Evolutionary conservation across 768 basidiomycete genomes (phyloP), one percentile per base, ranked within the genome.

Genomic region (Phlebiopsis gigantea): DNA sequence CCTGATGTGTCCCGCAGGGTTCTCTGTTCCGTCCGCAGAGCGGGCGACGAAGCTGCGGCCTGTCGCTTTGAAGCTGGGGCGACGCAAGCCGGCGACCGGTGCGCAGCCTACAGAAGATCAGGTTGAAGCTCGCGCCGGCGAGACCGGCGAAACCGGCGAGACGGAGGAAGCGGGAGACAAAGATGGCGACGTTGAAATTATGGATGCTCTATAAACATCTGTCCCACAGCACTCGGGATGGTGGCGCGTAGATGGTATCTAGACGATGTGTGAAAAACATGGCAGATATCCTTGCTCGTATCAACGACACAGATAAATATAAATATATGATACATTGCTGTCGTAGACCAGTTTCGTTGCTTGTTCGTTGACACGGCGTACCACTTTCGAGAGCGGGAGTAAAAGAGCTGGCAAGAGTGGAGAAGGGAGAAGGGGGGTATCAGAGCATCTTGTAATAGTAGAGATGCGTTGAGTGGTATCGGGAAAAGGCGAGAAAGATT

Each of bases 11-110:
- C 43, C 66, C 2, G 69, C 69, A 24, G 75, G 74, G 10, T 78
- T 77, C 62, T 61, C 73, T 47, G 72, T 76, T 17, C 79, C 79
- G 5, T 76, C 75, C 31, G 66, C 63, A 41, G 68, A 74, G 57
- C 72, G 74, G 29, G 66, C 66, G 0, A 71, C 72, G 48, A 77
- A 77, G 63, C 67, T 81, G 65, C 70, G 68, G 17, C 67, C 63
- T 51, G 68, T 64, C 21, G 63, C 63, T 7, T 57, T 77, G 29
- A 34, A 51, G 30, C 50, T 51, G 10, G 29, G 50, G 5, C 6
- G 17, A 17, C 50, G n/a, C 8, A 14, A 34, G 4, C 4, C 34
- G 8, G 17, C 34, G 8, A 9, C 34, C 12, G 8, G 17, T 3
- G 17, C 2, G 12, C 12, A 39, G 34, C 34, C 34, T 10, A 39